phyloP scores from a whole-genome alignment of 495 filamentous ascomycete genomes.

The Penicillium atrosanguineum region DNA sequence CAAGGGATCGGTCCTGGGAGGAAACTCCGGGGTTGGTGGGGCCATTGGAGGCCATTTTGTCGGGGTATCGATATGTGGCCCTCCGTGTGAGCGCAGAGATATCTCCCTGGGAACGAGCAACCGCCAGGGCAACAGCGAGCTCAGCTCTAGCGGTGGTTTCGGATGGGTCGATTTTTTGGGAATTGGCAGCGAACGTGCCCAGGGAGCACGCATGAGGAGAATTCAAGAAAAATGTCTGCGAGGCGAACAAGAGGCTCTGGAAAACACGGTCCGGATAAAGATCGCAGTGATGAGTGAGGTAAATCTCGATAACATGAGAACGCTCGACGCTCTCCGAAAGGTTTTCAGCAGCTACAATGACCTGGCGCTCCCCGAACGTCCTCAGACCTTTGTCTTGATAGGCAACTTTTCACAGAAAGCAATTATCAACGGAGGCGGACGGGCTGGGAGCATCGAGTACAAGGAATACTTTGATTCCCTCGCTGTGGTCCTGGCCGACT shows the following conservation, averaged over 20 bases:
- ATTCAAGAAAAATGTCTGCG: conserved; percentile 53
- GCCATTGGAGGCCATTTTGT: conserved; percentile 87
- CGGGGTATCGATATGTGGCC: conserved; percentile 83
- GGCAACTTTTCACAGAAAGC: conserved; percentile 82
- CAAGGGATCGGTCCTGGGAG: conserved; percentile 62
- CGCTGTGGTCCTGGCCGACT: conserved; percentile 79
- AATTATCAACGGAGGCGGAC: conserved; percentile 60
- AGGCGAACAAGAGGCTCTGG: conserved; percentile 20
- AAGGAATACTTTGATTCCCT: conserved; percentile 91
- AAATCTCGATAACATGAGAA: conserved; percentile 76
- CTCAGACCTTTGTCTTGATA: conserved; percentile 73
- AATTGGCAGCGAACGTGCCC: conserved; percentile 82
- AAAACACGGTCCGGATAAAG: conserved; percentile 41
- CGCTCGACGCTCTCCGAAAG: conserved; percentile 72
- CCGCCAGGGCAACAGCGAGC: conserved; percentile 49
- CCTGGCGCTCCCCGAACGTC: conserved; percentile 49
- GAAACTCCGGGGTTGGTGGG: conserved; percentile 78
- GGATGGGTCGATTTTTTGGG: conserved; percentile 97
- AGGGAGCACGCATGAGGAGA: conserved; percentile 76
- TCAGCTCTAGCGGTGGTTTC: conserved; percentile 70
- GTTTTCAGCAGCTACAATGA: conserved; percentile 67
- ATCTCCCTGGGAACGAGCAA: conserved; percentile 70
- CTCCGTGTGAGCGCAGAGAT: conserved; percentile 81
- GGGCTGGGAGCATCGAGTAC: conserved; percentile 80
- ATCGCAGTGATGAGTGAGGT: conserved; percentile 78